Base-by-base conservation (phyloP, 139 green algal species). In the Diplosphaera chodatii region DNA sequence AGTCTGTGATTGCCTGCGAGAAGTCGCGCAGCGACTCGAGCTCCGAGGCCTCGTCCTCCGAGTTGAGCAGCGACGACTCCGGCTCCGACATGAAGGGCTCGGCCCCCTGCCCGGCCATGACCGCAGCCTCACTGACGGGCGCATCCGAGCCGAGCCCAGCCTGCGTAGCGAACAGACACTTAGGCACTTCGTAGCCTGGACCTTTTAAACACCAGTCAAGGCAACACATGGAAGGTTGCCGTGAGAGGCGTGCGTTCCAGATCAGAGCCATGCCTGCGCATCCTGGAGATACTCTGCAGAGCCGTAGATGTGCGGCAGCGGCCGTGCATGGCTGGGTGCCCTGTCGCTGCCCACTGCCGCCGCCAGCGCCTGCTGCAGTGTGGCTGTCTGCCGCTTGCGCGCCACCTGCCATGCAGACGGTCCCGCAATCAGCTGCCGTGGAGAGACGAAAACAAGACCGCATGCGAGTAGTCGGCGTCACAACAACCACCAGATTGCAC, bases 231-330 rank as follows among this genome's bases (percentile, higher is more conserved):
- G n/a, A n/a, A n/a, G n/a, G n/a, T n/a, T n/a, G n/a, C n/a, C n/a
- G n/a, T n/a, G 22, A n/a, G 4, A 4, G 15, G 22, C 55, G 4
- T 28, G 23, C 55, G 21, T 18, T 64, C 22, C 55, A n/a, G n/a
- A n/a, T n/a, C n/a, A n/a, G n/a, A n/a, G 27, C 10, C 70, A 34
- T 31, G 28, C 70, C 33, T 68, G 10, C 27, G 63, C 25, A 21
- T 75, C 70, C 32, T 78, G 67, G 29, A 78, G 56, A 25, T 78
- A 78, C n/a, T 64, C 67, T 63, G 74, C 55, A 6, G 74, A 78
- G 30, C 74, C 74, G 65, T 70, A 78, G 13, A 78, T 66, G 74
- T 64, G 40, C 5, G 74, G 74, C 37, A 78, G n/a, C 21, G 67
- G 67, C 63, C 15, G 65, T 25, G 25, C 40, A 62, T 29, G 55